Base-by-base conservation (phyloP, 2,329 filamentous ascomycete species). In the Aulographum hederae region DNA sequence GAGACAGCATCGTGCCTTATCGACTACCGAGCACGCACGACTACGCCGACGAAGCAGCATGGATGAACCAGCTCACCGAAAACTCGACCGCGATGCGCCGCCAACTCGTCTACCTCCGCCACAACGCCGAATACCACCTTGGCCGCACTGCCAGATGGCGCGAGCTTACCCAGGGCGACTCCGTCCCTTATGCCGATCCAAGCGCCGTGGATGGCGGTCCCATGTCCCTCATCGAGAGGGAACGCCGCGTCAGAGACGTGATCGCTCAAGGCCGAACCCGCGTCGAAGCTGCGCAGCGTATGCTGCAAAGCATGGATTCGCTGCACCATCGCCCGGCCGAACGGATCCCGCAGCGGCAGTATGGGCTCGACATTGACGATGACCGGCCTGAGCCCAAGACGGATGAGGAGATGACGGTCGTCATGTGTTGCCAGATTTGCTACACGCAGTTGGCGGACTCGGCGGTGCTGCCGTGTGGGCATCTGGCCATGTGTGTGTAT, bases 401-500 rank as follows among this genome's bases (percentile, higher is more conserved):
- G 13, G 56, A 63, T 6, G 56, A 54, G 23, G 56, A 65, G 28
- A 54, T 68, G 56, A 61, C 47, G 4, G 47, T 62, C 25, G 59
- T 56, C 19, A 44, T 69, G 18, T 56, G 63, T 26, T 69, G 65
- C 39, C 58, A 62, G 37, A 53, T 67, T 13, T 69, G 65, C 42
- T 63, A 64, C 40, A 52, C 52, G 6, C 65, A 69, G 41, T 30
- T 61, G 2, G 60, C 65, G 1, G 60, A 67, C 36, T 59, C 60
- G 5, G 63, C 60, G 2, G 47, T 65, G 13, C 40, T 68, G 21
- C 65, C 65, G 1, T 69, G 65, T 37, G 65, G 65, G 1, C 64
- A 69, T 43, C 52, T 66, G 37, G 53, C 61, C 20, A 61, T 69
- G 52, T 69, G 65, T 41, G 48, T 54, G 25, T 69, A 63, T 63